Base-by-base conservation (phyloP, 2,329 filamentous ascomycete species). In the Aspergillus uvarum region DNA sequence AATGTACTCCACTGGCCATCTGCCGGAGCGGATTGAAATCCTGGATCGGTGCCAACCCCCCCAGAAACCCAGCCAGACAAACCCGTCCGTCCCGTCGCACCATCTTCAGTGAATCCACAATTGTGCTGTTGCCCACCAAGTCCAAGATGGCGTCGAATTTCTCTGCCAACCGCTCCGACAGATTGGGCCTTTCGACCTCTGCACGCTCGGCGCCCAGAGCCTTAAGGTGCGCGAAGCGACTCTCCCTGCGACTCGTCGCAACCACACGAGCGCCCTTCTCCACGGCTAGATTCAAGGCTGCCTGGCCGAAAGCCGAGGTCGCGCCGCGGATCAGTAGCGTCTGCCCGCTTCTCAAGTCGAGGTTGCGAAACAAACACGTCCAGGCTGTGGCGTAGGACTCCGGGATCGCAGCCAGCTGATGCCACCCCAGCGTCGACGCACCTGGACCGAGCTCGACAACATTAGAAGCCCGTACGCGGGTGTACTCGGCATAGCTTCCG, bases 1-100 rank as follows among this genome's bases (percentile, higher is more conserved):
- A 79, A 59, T 81, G 78, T n/a, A 81, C 77, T 0, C 78, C 79
- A 22, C 72, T 70, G 16, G 73, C 71, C 78, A 81, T 81, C 66
- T 81, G 71, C 6, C 79, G 49, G 63, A 81, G 71, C 2, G 77
- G 79, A 60, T 80, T 80, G 66, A 80, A 65, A 76, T 77, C 74
- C 7, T 61, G 52, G 10, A 80, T 66, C 0, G 77, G 77, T 2
- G 64, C 75, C 22, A 80, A 57, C 0, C 77, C 77, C n/a, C 78
- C 78, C 1, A 80, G 61, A 69, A 74, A 77, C 5, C 79, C 74
- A 10, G 76, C 73, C 56, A 75, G 73, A 38, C 72, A 68, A 54
- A 80, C 72, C 12, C 74, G 61, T 0, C 77, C 77, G 2, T 76
- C 76, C 5, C 68, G 54, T 16, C 69, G 70, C 10, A 70, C 70